Conservation (phyloP, 176 grass and related monocot species). For the Bromus sterilis region DNA sequence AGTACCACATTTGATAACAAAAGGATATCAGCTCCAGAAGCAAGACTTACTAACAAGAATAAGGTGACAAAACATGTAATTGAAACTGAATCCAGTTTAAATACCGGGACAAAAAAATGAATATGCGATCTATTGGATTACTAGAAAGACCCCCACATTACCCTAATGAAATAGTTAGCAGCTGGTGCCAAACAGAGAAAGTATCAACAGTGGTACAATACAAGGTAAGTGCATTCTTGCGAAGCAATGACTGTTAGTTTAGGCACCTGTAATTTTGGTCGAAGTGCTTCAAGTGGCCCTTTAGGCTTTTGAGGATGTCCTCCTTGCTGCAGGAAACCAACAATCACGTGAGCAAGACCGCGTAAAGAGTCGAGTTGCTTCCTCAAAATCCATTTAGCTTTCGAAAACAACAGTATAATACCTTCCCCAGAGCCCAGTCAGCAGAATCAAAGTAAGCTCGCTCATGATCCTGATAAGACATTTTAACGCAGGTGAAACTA, state of each 20-base stretch:
- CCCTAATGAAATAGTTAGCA: neutral
- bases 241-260: neutral
- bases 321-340: conserved; percentile 59
- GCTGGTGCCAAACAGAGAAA: neutral
- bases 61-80: neutral
- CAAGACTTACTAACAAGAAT: neutral
- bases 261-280: conserved; percentile 75
- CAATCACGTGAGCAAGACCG: conserved; percentile 16
- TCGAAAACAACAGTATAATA: neutral
- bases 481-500: conserved; percentile 3
- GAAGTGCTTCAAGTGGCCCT: conserved; percentile 77
- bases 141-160: neutral
- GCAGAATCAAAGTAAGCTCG: conserved; percentile 81
- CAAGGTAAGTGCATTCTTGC: neutral
- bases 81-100: neutral
- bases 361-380: neutral
- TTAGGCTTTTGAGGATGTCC: conserved; percentile 68
- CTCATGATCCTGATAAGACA: conserved; percentile 68
- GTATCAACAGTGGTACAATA: neutral
- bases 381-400: neutral
- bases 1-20: neutral
- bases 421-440: conserved; percentile 89
- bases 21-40: neutral
- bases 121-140: neutral
- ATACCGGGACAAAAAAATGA: neutral